Percentiles rank a stretch among this genome's conserved stretches.
Evolutionary conservation across 208 protist genomes (phyloP).

Genomic region (Trypanosoma scelopori): DNA sequence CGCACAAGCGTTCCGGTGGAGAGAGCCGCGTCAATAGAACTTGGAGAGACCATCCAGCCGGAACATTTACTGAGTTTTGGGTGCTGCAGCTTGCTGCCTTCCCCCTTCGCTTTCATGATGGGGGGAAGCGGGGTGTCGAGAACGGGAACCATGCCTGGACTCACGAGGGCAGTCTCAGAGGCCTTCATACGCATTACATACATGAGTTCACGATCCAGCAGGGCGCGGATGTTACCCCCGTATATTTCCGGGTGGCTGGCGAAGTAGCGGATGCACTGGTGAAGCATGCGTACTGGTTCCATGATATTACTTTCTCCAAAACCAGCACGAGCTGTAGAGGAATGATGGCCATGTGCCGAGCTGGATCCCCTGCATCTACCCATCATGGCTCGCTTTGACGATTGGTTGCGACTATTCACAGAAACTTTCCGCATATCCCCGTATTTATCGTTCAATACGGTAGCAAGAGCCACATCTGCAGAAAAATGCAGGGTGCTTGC

Average conservation of each 20-base stretch:
- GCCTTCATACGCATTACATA: slow-evolving; percentile 81
- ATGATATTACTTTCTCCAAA: slow-evolving; percentile 35
- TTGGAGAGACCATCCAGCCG: slow-evolving; percentile 22
- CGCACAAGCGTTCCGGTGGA: slow-evolving; percentile 3
- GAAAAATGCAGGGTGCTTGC: background rate
- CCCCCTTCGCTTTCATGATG: slow-evolving; percentile 2
- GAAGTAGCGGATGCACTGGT: slow-evolving; percentile 76
- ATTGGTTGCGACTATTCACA: background rate
- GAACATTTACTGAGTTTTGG: slow-evolving; percentile 22
- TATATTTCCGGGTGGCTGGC: slow-evolving; percentile 77
- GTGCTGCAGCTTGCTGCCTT: slow-evolving; percentile 2
- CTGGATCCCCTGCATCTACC: background rate
- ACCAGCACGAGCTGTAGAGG: too few species aligned
- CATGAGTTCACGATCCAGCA: slow-evolving; percentile 71
- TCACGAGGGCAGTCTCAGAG: slow-evolving; percentile 57
- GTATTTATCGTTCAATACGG: background rate
- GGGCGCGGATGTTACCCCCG: slow-evolving; percentile 59
- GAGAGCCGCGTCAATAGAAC: slow-evolving; percentile 19
- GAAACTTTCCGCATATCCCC: too few species aligned
- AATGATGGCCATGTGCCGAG: background rate
- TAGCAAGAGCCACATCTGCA: background rate
- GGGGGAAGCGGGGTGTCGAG: slow-evolving; percentile 6
- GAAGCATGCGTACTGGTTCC: slow-evolving; percentile 72
- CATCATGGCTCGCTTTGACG: background rate
- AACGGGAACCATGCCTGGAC: slow-evolving; percentile 20